A percentile compares a stretch with the other conserved stretches of the same genome.
These are phyloP conservation scores for Teratosphaeria epicoccoides DNA, from an alignment of 2,329 filamentous ascomycete species.

Conservation along the genomic window DNA sequence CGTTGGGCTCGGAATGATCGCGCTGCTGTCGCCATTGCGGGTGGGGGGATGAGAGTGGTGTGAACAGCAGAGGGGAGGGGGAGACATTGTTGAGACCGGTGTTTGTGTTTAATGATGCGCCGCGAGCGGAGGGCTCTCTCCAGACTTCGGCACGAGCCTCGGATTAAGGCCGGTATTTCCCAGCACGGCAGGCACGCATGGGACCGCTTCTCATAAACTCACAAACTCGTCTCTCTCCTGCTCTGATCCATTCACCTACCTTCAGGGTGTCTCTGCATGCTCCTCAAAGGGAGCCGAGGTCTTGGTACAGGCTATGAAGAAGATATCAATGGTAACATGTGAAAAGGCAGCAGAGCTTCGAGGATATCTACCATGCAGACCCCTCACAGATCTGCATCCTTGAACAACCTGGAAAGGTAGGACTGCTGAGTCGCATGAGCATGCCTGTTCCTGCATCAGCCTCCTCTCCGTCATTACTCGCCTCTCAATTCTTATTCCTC, in stretches of 20 bases:
- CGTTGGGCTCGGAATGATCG: slow-evolving; percentile 13
- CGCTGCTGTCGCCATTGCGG: slow-evolving; percentile 9
- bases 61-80: background rate
- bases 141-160: background rate
- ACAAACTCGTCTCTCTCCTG: background rate
- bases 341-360: no score
- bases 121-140: background rate
- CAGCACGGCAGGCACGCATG: background rate
- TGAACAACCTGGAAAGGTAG: background rate
- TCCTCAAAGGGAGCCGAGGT: no score
- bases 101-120: background rate
- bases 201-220: no score
- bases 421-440: background rate
- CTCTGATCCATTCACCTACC: no score
- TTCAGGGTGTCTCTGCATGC: no score
- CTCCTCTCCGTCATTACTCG: no score
- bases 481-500: background rate
- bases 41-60: background rate
- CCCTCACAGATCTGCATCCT: background rate
- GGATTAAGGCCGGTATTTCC: background rate
- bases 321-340: no score
- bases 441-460: background rate
- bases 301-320: no score
- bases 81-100: background rate
- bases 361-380: background rate